A percentile compares a stretch with the other conserved stretches of the same genome.
Evolutionary conservation across 2,329 filamentous ascomycete genomes (phyloP).

Genomic region (Fusarium compactum): DNA sequence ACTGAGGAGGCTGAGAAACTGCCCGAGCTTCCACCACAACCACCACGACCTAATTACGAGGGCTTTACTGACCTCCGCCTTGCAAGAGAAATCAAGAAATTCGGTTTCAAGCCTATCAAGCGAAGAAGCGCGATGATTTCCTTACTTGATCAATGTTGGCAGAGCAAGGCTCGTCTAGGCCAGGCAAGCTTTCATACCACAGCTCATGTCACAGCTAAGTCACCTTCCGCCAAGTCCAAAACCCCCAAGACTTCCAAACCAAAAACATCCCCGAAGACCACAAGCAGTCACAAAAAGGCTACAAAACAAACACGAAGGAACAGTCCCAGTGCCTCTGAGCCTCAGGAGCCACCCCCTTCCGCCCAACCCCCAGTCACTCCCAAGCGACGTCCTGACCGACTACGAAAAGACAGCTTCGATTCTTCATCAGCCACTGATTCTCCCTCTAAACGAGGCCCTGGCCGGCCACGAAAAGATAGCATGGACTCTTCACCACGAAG

Average conservation of each 20-base stretch:
- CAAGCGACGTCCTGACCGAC: slow-evolving; percentile 56
- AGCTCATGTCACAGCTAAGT: slow-evolving; percentile 36
- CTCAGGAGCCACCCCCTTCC: slow-evolving; percentile 53
- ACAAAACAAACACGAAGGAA: slow-evolving; percentile 53
- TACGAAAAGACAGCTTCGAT: slow-evolving; percentile 52
- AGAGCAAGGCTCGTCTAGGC: slow-evolving; percentile 61
- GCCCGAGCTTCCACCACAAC: not conserved
- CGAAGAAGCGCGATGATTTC: slow-evolving; percentile 76
- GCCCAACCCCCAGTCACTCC: slow-evolving; percentile 51
- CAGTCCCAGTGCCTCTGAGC: slow-evolving; percentile 36
- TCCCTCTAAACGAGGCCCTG: slow-evolving; percentile 53
- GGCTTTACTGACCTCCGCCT: slow-evolving; percentile 73
- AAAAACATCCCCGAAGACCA: slow-evolving; percentile 6
- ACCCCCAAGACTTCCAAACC: slow-evolving; percentile 37
- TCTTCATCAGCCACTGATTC: slow-evolving; percentile 7
- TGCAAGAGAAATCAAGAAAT: slow-evolving; percentile 70
- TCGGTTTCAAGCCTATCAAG: slow-evolving; percentile 80
- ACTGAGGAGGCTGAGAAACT: not conserved
- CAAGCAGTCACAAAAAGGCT: slow-evolving; percentile 41
- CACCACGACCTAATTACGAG: slow-evolving; percentile 66
- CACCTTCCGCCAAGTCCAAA: slow-evolving; percentile 27
- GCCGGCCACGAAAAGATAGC: slow-evolving; percentile 57
- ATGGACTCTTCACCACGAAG: slow-evolving; percentile 9
- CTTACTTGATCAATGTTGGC: slow-evolving; percentile 78
- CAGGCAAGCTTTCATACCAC: slow-evolving; percentile 36